These are phyloP conservation scores for Juglanconis juglandina DNA, from an alignment of 2,329 filamentous ascomycete genomes.

Conservation along the genomic window DNA sequence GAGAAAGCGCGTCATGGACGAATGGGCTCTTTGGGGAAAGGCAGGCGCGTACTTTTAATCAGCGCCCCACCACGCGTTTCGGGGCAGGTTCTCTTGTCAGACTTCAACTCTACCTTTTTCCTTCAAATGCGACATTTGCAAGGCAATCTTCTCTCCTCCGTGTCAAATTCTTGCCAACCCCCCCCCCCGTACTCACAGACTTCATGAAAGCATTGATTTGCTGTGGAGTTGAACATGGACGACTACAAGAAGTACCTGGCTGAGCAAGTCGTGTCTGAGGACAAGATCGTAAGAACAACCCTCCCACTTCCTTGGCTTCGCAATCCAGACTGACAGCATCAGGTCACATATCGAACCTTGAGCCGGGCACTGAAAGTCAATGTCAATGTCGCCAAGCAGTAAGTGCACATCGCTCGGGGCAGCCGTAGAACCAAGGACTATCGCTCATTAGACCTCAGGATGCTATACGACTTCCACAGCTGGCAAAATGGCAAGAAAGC, in stretches of 20 bases:
- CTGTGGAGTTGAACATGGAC: constrained; percentile 38
- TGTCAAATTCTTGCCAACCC: neutral
- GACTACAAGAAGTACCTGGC: constrained; percentile 72
- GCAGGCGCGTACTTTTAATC: neutral
- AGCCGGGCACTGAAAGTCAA: constrained; percentile 81
- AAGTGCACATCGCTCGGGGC: constrained; percentile 27
- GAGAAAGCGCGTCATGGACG: constrained; percentile 5
- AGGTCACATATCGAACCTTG: constrained; percentile 85
- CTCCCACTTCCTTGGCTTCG: constrained; percentile 13
- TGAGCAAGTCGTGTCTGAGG: constrained; percentile 71
- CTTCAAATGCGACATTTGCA: neutral
- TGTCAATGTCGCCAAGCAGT: constrained; percentile 87
- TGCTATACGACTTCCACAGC: constrained; percentile 81
- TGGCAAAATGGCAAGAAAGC: constrained; percentile 73
- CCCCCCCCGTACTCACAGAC: neutral
- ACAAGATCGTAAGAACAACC: constrained; percentile 58
- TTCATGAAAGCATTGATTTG: neutral
- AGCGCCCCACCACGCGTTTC: constrained; percentile 8
- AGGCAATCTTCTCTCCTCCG: neutral
- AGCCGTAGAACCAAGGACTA: neutral
- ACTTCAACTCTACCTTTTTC: neutral
- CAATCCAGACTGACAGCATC: constrained; percentile 11
- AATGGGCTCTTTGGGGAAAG: neutral
- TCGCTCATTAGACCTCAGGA: constrained; percentile 46
- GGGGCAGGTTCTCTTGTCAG: neutral